Evolutionary conservation across 768 basidiomycete species (phyloP).

Genomic region (Myochromella boudieri): DNA sequence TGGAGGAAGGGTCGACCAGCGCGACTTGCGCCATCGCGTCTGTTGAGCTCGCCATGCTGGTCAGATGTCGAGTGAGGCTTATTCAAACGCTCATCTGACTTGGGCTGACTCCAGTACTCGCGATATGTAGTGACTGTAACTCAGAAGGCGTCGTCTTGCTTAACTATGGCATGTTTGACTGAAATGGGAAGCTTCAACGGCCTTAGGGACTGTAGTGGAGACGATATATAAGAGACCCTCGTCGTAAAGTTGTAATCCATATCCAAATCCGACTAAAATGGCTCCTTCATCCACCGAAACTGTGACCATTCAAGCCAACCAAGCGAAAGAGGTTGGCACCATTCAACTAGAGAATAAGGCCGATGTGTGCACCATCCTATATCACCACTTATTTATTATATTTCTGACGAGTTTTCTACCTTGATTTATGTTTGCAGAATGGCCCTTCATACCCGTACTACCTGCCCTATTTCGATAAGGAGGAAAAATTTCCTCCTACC

Average conservation of each 20-base stretch:
- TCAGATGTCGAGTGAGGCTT: no score
- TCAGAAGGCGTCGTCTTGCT: slow-evolving; percentile 12
- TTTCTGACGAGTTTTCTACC: no score
- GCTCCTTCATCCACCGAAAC: slow-evolving; percentile 4
- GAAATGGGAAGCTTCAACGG: not conserved
- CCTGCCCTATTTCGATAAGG: slow-evolving; percentile 42
- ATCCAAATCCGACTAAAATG: not conserved
- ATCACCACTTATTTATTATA: not conserved
- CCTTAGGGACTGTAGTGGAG: not conserved
- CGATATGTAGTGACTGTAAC: not conserved
- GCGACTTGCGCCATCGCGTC: slow-evolving; percentile 7
- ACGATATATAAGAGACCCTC: not conserved
- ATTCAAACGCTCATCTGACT: slow-evolving; percentile 1
- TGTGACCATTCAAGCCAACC: not conserved
- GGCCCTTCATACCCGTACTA: slow-evolving; percentile 51
- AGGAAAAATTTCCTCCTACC: slow-evolving; percentile 51
- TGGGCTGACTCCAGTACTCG: no score
- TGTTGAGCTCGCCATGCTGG: slow-evolving; percentile 5
- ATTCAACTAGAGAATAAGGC: slow-evolving; percentile 1
- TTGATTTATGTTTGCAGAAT: no score
- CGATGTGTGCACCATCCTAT: not conserved
- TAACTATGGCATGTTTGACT: slow-evolving; percentile 7
- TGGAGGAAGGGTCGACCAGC: no score
- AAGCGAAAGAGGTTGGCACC: not conserved
- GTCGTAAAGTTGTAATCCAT: not conserved